phyloP scores from a whole-genome alignment of 2,329 filamentous ascomycete genomes.

The Amauroascus verrucosus region DNA sequence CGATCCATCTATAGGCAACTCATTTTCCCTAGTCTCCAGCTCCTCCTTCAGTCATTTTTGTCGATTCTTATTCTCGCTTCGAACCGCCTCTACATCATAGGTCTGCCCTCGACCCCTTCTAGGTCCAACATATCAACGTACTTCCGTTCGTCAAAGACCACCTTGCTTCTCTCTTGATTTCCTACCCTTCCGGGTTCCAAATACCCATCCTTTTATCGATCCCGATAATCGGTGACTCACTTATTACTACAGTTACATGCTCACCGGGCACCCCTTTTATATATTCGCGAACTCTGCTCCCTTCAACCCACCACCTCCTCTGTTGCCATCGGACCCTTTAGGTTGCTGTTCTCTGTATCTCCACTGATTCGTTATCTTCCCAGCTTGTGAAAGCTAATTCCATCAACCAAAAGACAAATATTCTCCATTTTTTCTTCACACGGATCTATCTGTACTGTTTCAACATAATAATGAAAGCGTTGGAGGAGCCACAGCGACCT shows the following conservation, averaged over 20 bases:
- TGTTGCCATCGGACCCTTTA: background rate
- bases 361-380: background rate
- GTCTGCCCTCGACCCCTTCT: background rate
- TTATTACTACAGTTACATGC: too few species aligned
- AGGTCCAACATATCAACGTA: background rate
- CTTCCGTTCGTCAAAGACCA: background rate
- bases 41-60: background rate
- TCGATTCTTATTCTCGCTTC: background rate
- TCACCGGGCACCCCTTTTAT: background rate
- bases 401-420: background rate
- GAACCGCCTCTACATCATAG: background rate
- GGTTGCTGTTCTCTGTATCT: background rate
- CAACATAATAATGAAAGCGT: conserved; percentile 1
- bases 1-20: background rate
- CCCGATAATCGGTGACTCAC: background rate
- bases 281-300: too few species aligned
- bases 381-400: background rate
- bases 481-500: background rate
- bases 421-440: background rate
- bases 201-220: background rate
- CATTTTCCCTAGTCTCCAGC: background rate
- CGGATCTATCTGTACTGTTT: background rate
- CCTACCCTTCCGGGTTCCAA: background rate
- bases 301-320: too few species aligned
- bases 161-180: background rate